Base-by-base conservation (phyloP, 345 rosid genomes). In the Citrus reticulata region DNA sequence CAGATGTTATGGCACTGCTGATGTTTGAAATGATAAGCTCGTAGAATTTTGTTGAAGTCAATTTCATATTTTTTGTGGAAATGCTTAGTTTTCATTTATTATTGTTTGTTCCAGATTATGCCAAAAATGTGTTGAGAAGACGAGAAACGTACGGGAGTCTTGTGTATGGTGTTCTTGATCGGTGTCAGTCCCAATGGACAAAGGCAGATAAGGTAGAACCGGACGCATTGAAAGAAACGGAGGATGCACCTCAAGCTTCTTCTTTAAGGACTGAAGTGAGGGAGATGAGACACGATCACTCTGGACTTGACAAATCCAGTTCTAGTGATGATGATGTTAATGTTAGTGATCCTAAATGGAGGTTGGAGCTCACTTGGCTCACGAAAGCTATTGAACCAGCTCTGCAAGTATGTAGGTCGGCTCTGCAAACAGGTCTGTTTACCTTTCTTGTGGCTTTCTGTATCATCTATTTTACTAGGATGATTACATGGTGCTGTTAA, bases 341-440 rank as follows among this genome's bases (percentile, higher is more conserved):
- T 60, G 54, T 79, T 42, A 70, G 79, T 30, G 92, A 87, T 79
- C 81, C 85, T 39, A 92, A 88, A 72, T 90, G 96, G 97, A 94
- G 70, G 14, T 63, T 92, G 34, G 97, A 93, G 85, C 79, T 90
- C 40, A 92, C 90, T 66, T 95, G 99, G 96, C 92, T 95, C 73
- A 80, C 91, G 0, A 93, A 81, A 80, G 91, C 94, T 54, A 85
- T 93, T 67, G 98, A 93, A 73, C 98, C 97, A 42, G 96, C 98
- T 79, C 62, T 91, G 63, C 95, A 93, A 73, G 75, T 93, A 42
- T 94, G 90, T 83, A 83, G 88, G 87, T 87, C 91, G 93, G 93
- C 97, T 82, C 82, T 91, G 80, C 91, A 90, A 65, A 73, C 93
- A 91, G 95, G 94, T 91, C 55, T 84, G 81, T 87, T 72, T 37